A percentile compares a stretch with the other conserved stretches of the same genome.
These are phyloP conservation scores for Phialophora tarda DNA, from an alignment of 2,329 filamentous ascomycete species.

Conservation along the genomic window DNA sequence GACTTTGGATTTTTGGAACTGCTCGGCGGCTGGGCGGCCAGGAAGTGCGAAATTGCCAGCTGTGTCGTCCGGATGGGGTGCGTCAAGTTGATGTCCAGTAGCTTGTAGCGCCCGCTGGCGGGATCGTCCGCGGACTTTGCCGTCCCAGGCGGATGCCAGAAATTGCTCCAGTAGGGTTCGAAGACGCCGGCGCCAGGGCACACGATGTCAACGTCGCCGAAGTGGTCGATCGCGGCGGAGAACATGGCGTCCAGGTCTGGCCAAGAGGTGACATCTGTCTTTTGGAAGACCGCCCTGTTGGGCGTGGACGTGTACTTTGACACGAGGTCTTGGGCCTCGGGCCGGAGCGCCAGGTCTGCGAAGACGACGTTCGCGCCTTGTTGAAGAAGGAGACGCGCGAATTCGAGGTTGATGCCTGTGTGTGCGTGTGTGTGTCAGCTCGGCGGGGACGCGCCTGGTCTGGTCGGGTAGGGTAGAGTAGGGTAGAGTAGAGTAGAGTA, in stretches of 20 bases:
- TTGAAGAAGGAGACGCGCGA: slow-evolving; percentile 51
- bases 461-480: not conserved
- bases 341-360: slow-evolving; percentile 53
- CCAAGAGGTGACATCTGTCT: slow-evolving; percentile 59
- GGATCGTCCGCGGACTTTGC: slow-evolving; percentile 50
- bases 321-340: slow-evolving; percentile 51
- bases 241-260: slow-evolving; percentile 57
- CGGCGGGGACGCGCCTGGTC: not conserved
- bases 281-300: slow-evolving; percentile 50
- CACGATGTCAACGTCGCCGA: slow-evolving; percentile 55
- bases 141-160: slow-evolving; percentile 57
- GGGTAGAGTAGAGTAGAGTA: too few species aligned
- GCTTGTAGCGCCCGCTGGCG: slow-evolving; percentile 50
- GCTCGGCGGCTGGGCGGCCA: slow-evolving; percentile 42
- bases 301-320: slow-evolving; percentile 45
- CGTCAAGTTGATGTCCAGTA: slow-evolving; percentile 58
- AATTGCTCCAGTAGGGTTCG: slow-evolving; percentile 54
- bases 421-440: slow-evolving; percentile 32
- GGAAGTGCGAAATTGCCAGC: slow-evolving; percentile 57
- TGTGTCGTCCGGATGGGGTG: slow-evolving; percentile 60
- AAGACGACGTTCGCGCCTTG: slow-evolving; percentile 55
- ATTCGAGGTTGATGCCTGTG: slow-evolving; percentile 54
- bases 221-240: slow-evolving; percentile 54
- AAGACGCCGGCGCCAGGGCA: slow-evolving; percentile 54
- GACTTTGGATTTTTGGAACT: slow-evolving; percentile 44